Percentiles rank a stretch among this genome's conserved stretches.
These are phyloP conservation scores for Zygoascus hellenicus DNA, from an alignment of 1,139 yeast species.

Conservation along the genomic window DNA sequence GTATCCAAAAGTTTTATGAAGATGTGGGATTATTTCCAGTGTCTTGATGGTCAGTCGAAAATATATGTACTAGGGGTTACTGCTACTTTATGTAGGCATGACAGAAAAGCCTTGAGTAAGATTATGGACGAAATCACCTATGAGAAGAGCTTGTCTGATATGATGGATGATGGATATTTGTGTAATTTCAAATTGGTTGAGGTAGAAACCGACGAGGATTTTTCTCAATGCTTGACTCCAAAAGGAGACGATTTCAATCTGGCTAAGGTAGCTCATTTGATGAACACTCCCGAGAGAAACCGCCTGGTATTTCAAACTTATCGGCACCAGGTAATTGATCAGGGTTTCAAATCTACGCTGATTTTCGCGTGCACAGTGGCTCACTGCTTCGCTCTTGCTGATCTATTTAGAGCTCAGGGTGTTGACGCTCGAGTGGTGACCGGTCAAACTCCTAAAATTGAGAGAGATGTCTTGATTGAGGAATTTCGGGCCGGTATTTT, in stretches of 20 bases:
- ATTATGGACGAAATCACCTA: constrained; percentile 73
- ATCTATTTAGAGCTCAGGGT: constrained; percentile 51
- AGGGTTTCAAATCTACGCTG: constrained; percentile 53
- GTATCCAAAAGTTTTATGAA: constrained; percentile 63
- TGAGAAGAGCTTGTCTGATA: constrained; percentile 57
- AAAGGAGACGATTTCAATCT: constrained; percentile 49
- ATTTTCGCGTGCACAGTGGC: constrained; percentile 71
- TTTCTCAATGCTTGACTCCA: constrained; percentile 30
- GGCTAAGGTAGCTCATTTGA: constrained; percentile 28
- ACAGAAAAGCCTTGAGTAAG: constrained; percentile 51
- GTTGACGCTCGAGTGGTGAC: constrained; percentile 71
- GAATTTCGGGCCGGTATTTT: constrained; percentile 59
- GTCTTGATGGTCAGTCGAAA: constrained; percentile 38
- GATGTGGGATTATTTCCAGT: constrained; percentile 53
- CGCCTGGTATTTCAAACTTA: constrained; percentile 57
- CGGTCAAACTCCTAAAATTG: constrained; percentile 52
- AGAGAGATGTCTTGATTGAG: constrained; percentile 48
- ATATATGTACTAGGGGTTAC: constrained; percentile 75
- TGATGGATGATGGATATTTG: constrained; percentile 66
- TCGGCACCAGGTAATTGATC: constrained; percentile 36
- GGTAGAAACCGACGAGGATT: constrained; percentile 41
- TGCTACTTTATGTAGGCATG: constrained; percentile 71
- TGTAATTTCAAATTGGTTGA: constrained; percentile 64
- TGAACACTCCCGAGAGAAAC: constrained; percentile 52
- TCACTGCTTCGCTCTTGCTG: constrained; percentile 57